phyloP scores from a whole-genome alignment of 805 yeast genomes.

The Lipomyces chichibuensis region DNA sequence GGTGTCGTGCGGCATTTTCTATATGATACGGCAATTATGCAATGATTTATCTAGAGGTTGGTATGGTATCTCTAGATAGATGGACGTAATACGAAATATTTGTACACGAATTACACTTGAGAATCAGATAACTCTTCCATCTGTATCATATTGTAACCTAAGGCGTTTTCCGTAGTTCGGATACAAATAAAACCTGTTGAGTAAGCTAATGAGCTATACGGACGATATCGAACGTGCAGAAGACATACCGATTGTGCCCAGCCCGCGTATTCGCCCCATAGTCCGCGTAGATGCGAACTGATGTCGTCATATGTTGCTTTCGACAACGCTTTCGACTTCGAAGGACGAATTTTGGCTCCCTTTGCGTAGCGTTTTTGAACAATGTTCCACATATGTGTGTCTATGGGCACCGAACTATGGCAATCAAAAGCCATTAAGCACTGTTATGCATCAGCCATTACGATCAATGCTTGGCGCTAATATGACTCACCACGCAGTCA shows the following conservation, averaged over 20 bases:
- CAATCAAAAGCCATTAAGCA: slow-evolving; percentile 87
- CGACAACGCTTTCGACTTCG: slow-evolving; percentile 52
- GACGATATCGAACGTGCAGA: neutral
- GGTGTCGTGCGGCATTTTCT: neutral
- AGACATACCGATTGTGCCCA: slow-evolving; percentile 90
- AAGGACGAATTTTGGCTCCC: slow-evolving; percentile 40
- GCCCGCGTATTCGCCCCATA: slow-evolving; percentile 93
- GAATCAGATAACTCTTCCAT: slow-evolving; percentile 1
- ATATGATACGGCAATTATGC: neutral
- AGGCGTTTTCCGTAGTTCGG: slow-evolving; percentile 14
- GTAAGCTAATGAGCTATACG: neutral
- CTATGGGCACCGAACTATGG: slow-evolving; percentile 89
- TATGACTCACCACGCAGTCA: slow-evolving; percentile 66
- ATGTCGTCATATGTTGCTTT: slow-evolving; percentile 59
- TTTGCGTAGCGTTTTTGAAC: slow-evolving; percentile 43
- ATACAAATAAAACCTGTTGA: slow-evolving; percentile 22
- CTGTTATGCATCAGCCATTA: neutral
- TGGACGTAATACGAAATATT: slow-evolving; percentile 1
- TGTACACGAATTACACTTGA: neutral
- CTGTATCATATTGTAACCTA: neutral
- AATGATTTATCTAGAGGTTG: neutral
- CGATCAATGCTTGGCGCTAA: neutral
- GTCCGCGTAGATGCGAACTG: slow-evolving; percentile 58
- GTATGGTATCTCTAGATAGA: neutral
- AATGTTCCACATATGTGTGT: slow-evolving; percentile 91